These are phyloP conservation scores for Trypanosomatidae sp. DNA, from an alignment of 208 protist species.

Conservation along the genomic window DNA sequence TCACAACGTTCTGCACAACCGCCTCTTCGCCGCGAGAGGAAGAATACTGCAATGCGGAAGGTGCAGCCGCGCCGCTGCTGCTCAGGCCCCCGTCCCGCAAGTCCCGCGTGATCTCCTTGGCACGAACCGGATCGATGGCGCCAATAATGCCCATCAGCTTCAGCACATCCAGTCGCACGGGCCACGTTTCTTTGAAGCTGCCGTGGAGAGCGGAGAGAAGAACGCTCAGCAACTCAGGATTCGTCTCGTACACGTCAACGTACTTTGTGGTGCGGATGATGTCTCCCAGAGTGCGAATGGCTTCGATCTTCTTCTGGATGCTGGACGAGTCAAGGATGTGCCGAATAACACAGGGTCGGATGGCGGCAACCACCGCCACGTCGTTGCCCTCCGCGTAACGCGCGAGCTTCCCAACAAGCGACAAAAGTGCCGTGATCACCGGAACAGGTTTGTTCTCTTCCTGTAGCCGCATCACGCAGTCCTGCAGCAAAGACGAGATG, in stretches of 20 bases:
- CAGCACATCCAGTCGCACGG: slow-evolving; percentile 85
- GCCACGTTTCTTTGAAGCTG: slow-evolving; percentile 88
- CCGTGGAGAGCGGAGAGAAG: slow-evolving; percentile 83
- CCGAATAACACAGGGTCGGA: slow-evolving; percentile 70
- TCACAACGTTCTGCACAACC: slow-evolving; percentile 73
- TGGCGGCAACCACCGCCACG: slow-evolving; percentile 54
- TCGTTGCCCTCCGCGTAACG: slow-evolving; percentile 82
- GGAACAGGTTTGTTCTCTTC: slow-evolving; percentile 48
- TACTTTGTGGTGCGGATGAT: slow-evolving; percentile 90
- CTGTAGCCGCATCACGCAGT: slow-evolving; percentile 63
- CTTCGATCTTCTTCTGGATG: slow-evolving; percentile 85
- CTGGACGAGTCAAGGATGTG: slow-evolving; percentile 86
- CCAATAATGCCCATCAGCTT: slow-evolving; percentile 92
- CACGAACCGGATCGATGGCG: slow-evolving; percentile 76
- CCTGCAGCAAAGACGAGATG: slow-evolving; percentile 72
- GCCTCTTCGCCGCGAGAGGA: slow-evolving; percentile 50
- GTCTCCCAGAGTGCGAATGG: slow-evolving; percentile 77
- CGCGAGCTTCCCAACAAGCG: slow-evolving; percentile 79
- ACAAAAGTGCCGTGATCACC: slow-evolving; percentile 77
- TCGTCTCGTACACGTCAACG: slow-evolving; percentile 73
- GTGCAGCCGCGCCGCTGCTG: slow-evolving; percentile 20
- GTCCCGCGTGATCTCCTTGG: slow-evolving; percentile 75
- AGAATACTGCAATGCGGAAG: slow-evolving; percentile 18
- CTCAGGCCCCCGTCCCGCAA: slow-evolving; percentile 48
- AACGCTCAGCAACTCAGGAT: slow-evolving; percentile 79